Percentiles rank a stretch among this genome's conserved stretches.
phyloP scores from a whole-genome alignment of 2,329 filamentous ascomycete genomes.

The Pseudogymnoascus sp. region DNA sequence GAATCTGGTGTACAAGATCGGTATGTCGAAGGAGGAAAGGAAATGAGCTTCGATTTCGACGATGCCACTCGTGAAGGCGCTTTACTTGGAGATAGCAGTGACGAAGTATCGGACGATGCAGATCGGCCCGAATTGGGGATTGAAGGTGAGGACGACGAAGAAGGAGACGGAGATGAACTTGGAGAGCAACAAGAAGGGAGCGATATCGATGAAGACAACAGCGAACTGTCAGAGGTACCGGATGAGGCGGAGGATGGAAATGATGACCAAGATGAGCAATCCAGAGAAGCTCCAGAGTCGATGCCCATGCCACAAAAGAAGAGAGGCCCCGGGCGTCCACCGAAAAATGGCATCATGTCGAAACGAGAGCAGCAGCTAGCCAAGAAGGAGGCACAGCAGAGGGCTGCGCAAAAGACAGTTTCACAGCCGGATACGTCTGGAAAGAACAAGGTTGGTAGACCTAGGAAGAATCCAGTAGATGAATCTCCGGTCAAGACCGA shows the following conservation, averaged over 20 bases:
- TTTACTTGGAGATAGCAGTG: slow-evolving; percentile 47
- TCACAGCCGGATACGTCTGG: slow-evolving; percentile 27
- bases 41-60: slow-evolving; percentile 70
- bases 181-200: slow-evolving; percentile 23
- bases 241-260: slow-evolving; percentile 20
- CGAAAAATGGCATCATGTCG: slow-evolving; percentile 78
- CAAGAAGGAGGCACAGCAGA: slow-evolving; percentile 51
- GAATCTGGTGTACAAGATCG: slow-evolving; percentile 40
- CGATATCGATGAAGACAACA: slow-evolving; percentile 23
- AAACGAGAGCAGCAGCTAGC: slow-evolving; percentile 63
- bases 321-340: slow-evolving; percentile 71
- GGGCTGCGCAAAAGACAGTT: slow-evolving; percentile 53
- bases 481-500: slow-evolving; percentile 47
- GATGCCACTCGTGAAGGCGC: slow-evolving; percentile 51
- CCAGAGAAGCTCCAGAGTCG: slow-evolving; percentile 12
- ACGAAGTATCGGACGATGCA: slow-evolving; percentile 22
- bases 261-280: slow-evolving; percentile 13
- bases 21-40: slow-evolving; percentile 52
- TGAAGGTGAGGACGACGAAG: slow-evolving; percentile 22
- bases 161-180: slow-evolving; percentile 24
- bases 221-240: slow-evolving; percentile 14
- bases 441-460: slow-evolving; percentile 60
- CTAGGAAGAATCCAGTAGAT: slow-evolving; percentile 57
- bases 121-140: slow-evolving; percentile 11
- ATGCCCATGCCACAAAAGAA: slow-evolving; percentile 29